Evolutionary conservation across 2,329 filamentous ascomycete genomes (phyloP), one percentile per base, ranked within the genome.

Genomic region (Cryoendolithus antarcticus): DNA sequence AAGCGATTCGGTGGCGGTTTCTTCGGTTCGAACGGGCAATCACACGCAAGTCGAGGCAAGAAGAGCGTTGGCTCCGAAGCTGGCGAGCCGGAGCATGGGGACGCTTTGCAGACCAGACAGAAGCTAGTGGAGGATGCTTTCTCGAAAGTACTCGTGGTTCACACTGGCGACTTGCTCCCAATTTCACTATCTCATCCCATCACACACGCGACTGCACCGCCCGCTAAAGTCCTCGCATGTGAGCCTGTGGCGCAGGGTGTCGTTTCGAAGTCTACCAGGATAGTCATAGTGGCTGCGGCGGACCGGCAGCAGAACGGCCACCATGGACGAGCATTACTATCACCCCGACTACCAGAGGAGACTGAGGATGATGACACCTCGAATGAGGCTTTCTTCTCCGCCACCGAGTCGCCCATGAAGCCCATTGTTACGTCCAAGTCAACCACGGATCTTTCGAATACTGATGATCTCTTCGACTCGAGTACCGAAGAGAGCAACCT

Each of bases 241-340:
- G 91, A 98, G 58, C 91, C 91, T 6, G 86, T 96, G 10, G 77
- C 84, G 4, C 91, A 98, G 61, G 91, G 91, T 6, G 61, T 91
- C 4, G 59, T 98, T 34, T 72, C 79, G 6, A 71, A 84, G 1
- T 72, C 67, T 9, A 96, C 88, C 10, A 86, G 82, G 52, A 85
- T 98, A 41, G 78, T 98, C 15, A 69, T 96, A 13, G 78, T 83
- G 35, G 72, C 74, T 19, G 74, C 76, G 4, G 68, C 47, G 65
- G 62, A 38, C 80, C 24, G 77, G 79, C 48, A 77, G 75, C 33
- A 69, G 75, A 15, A 45, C 5, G 49, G 43, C 34, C 21, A 39
- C 24, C 44, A 42, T 28, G 49, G 49, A 41, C 48, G 48, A 19
- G 40, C 48, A 9, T 40, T 58, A 4, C 45, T 57, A 8, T 56